Evolutionary conservation across 2,329 filamentous ascomycete genomes (phyloP), one percentile per base, ranked within the genome.

Genomic region (Fusarium nurragi): DNA sequence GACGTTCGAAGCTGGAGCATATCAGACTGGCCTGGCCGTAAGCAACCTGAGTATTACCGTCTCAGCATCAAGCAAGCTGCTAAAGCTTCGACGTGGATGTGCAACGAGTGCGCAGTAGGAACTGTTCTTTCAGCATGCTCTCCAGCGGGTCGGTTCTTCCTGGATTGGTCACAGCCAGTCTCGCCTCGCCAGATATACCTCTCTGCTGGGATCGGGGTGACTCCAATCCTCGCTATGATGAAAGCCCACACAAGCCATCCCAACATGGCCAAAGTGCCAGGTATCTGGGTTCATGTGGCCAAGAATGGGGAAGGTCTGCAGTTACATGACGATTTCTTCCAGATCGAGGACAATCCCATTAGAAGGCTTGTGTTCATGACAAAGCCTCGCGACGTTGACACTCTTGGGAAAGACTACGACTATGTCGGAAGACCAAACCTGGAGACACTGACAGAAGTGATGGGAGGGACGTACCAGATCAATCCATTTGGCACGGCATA

Each of bases 1-100:
- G 30, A 54, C 11, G 11, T 52, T n/a, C 47, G 54, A 11, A 56
- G 48, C 10, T 56, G 48, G 54, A 56, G 39, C 34, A 45, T 56
- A 34, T 56, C 54, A 14, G 48, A 53, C 48, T 56, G 54, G 54
- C 25, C 38, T 18, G 54, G 54, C 4, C 54, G 54, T 6, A 44
- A 28, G 7, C 47, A 56, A 8, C 54, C 54, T 2, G 12, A 23
- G n/a, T 9, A 32, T 10, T 56, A 56, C 22, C 54, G 54, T 6
- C 32, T 56, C 26, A 56, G 25, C 9, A 45, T 56, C n/a, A 56
- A 53, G n/a, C 18, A 41, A 16, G 28, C 26, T 5, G 45, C 36
- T 18, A 18, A 12, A 11, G 45, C 36, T 18, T 51, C 51, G 7
- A 22, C 45, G 21, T 54, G 51, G 51, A 54, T 54, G 36, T 28